Percentiles rank a stretch among this genome's conserved stretches.
Conservation (phyloP, 1,284 basidiomycete genomes). For the Austroboletus novae-zelandiae region DNA sequence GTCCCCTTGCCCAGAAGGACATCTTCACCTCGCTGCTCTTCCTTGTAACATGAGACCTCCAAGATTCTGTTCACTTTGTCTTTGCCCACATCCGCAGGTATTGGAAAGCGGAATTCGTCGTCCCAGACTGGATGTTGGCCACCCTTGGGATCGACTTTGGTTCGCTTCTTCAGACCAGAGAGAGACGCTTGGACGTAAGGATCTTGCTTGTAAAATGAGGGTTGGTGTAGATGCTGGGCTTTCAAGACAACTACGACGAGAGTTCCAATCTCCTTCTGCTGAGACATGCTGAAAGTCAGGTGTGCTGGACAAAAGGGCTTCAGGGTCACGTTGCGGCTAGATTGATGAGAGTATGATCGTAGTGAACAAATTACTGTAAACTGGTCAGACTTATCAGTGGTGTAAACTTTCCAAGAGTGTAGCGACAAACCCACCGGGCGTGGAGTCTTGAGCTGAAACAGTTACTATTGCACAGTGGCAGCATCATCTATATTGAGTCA, state of each 20-base stretch:
- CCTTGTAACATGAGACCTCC: slow-evolving; percentile 62
- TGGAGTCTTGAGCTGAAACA: too few species aligned
- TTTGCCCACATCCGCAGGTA: slow-evolving; percentile 41
- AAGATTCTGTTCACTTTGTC: slow-evolving; percentile 48
- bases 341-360: not conserved
- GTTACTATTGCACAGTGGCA: too few species aligned
- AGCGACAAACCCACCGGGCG: too few species aligned
- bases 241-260: slow-evolving; percentile 74
- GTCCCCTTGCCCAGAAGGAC: slow-evolving; percentile 55
- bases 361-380: not conserved
- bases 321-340: not conserved
- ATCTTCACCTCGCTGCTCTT: slow-evolving; percentile 60
- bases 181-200: slow-evolving; percentile 56
- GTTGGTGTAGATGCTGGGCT: slow-evolving; percentile 66
- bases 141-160: slow-evolving; percentile 63
- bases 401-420: not conserved
- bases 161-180: slow-evolving; percentile 50
- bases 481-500: too few species aligned
- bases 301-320: too few species aligned
- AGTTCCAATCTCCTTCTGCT: slow-evolving; percentile 54
- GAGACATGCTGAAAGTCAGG: slow-evolving; percentile 22
- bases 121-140: slow-evolving; percentile 81
- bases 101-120: slow-evolving; percentile 61
- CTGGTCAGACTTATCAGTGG: not conserved
- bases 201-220: slow-evolving; percentile 76